These are phyloP conservation scores for Periconia digitata DNA, from an alignment of 2,329 filamentous ascomycete species.

Conservation along the genomic window DNA sequence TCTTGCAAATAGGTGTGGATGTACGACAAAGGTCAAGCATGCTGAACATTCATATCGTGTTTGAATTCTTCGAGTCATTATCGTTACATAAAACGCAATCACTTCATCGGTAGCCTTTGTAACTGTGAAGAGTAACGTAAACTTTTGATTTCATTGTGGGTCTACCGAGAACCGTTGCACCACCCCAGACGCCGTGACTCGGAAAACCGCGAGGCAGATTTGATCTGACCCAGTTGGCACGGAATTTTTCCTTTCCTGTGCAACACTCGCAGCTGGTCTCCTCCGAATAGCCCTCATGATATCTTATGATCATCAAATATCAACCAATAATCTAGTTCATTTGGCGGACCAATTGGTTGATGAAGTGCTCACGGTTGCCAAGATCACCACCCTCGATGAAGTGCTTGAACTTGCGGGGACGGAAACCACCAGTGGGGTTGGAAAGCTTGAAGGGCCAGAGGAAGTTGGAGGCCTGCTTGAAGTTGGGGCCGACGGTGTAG, in stretches of 20 bases:
- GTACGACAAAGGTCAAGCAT: no score
- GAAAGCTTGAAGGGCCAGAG: conserved; percentile 99
- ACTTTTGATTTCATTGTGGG: conserved; percentile 1
- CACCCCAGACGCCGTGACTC: background rate
- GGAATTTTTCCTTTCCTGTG: background rate
- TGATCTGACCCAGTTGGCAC: background rate
- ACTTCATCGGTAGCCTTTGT: background rate
- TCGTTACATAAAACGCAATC: background rate
- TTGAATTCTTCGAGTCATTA: no score
- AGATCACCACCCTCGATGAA: conserved; percentile 99
- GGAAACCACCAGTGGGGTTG: conserved; percentile 98
- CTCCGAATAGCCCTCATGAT: conserved; percentile 8
- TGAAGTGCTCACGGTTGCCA: conserved; percentile 98
- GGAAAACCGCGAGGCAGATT: background rate
- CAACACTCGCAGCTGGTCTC: background rate
- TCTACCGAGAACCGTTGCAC: background rate
- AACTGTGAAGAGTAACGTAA: background rate
- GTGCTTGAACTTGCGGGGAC: conserved; percentile 97
- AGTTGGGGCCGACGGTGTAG: conserved; percentile 96
- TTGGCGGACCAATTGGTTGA: conserved; percentile 93
- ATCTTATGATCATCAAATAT: conserved; percentile 31
- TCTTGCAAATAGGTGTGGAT: no score
- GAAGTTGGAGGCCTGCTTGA: conserved; percentile 99
- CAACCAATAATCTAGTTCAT: conserved; percentile 76
- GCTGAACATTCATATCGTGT: no score